Evolutionary conservation across 2,329 filamentous ascomycete species (phyloP).

Genomic region (Massarina eburnea): DNA sequence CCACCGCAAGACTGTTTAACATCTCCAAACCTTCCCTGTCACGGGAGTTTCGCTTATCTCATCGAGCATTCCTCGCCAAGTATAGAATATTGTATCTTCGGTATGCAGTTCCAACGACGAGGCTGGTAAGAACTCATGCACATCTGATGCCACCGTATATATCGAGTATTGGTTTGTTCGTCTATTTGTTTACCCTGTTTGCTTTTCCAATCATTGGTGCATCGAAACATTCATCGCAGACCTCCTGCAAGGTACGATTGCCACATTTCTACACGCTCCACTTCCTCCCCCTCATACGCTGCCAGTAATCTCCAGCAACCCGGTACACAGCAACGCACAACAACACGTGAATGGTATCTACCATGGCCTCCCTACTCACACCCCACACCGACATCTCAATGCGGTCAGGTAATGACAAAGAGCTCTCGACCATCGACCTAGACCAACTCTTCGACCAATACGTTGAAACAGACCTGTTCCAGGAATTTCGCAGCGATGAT

Average conservation of each 20-base stretch:
- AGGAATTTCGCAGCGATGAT: conserved; percentile 42
- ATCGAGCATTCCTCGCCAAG: conserved; percentile 40
- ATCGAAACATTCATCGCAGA: conserved; percentile 24
- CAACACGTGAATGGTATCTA: conserved; percentile 26
- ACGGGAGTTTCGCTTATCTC: conserved; percentile 26
- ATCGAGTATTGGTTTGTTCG: conserved; percentile 36
- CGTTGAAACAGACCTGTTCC: conserved; percentile 59
- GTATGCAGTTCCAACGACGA: conserved; percentile 35
- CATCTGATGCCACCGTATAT: conserved; percentile 33
- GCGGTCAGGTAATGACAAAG: conserved; percentile 52
- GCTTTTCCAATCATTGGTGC: conserved; percentile 34
- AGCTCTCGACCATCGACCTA: conserved; percentile 57
- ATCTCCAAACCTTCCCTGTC: conserved; percentile 20
- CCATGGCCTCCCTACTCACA: conserved; percentile 32
- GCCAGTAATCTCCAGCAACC: conserved; percentile 17
- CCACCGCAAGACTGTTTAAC: conserved; percentile 24
- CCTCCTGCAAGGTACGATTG: conserved; percentile 28
- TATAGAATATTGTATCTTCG: conserved; percentile 30
- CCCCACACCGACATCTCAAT: conserved; percentile 38
- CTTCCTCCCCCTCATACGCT: conserved; percentile 16
- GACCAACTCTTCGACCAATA: conserved; percentile 66
- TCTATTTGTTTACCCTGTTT: conserved; percentile 36
- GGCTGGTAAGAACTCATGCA: conserved; percentile 36
- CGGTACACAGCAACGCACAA: conserved; percentile 13
- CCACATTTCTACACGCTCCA: conserved; percentile 16